Evolutionary conservation across 2,329 filamentous ascomycete genomes (phyloP).

Genomic region (Fusarium nisikadoi): DNA sequence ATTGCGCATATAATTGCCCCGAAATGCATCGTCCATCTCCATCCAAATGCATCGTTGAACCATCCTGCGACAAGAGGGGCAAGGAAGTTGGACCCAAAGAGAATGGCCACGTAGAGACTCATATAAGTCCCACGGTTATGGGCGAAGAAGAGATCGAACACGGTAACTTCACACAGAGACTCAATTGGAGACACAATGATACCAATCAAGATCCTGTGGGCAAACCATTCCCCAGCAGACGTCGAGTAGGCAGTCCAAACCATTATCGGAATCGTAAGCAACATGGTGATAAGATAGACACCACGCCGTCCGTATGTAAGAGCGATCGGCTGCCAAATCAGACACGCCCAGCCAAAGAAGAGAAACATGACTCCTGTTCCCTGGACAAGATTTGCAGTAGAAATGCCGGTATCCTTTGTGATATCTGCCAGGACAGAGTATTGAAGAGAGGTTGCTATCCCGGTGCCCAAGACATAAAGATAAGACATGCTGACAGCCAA

Average conservation of each 20-base stretch:
- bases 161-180: background rate
- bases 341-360: background rate
- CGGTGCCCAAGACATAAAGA: background rate
- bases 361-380: slow-evolving; percentile 3
- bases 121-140: slow-evolving; percentile 1
- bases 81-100: background rate
- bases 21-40: slow-evolving; percentile 1
- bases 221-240: background rate
- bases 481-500: slow-evolving; percentile 1
- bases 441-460: background rate
- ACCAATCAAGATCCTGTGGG: background rate
- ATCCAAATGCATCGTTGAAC: background rate
- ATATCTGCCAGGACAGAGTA: slow-evolving; percentile 3
- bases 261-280: background rate
- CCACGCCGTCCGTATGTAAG: background rate
- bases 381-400: background rate
- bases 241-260: background rate
- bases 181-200: background rate
- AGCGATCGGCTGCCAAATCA: background rate
- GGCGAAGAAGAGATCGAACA: slow-evolving; percentile 2
- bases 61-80: background rate
- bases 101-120: background rate
- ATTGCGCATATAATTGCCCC: background rate
- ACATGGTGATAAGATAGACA: background rate
- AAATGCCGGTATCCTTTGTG: background rate